Base-by-base conservation (phyloP, 2,329 filamentous ascomycete genomes). In the Monilinia laxa region DNA sequence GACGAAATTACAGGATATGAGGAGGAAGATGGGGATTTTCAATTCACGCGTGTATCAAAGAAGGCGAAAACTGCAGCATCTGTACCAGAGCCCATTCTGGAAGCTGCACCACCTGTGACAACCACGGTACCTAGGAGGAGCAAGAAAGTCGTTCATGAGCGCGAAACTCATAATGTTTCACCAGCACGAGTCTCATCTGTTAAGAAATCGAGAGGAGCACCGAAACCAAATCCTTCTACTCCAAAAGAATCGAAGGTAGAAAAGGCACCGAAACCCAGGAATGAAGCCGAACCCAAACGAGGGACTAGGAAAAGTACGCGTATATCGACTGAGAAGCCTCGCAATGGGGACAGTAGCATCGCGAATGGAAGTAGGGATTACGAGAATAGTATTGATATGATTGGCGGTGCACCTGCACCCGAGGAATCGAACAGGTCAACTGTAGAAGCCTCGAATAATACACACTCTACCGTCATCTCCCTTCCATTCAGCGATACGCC, bases 401-500 rank as follows among this genome's bases (percentile, higher is more conserved):
- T 75, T 47, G 71, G 71, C 2, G 69, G 53, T 16, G 31, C 56
- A 45, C 55, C 56, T 45, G 16, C 42, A 62, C 65, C 60, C 18
- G 65, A 72, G 28, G 62, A 66, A 53, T 52, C 68, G 35, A 66
- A 68, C 14, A 69, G 45, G 23, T 65, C 68, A 16, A 65, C 23
- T 3, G 55, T 67, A 51, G 69, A 72, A 11, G 49, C 60, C 16
- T 73, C 66, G 62, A 74, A 71, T 40, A 74, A 76, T 38, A 40
- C 60, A 28, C 64, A 47, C 28, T 74, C 76, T 5, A 75, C 85
- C 68, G 92, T 91, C 73, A 96, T 97, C 68, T 84, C 91, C 62
- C 81, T 98, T 12, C 93, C 93, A 1, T 90, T 96, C 76, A 93
- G 92, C 73, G 94, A 98, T 76, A 98, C 94, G 18, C 94, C 94